Evolutionary conservation across 1,284 basidiomycete species (phyloP), one percentile per base, ranked within the genome.

Genomic region (Naganishia albida): DNA sequence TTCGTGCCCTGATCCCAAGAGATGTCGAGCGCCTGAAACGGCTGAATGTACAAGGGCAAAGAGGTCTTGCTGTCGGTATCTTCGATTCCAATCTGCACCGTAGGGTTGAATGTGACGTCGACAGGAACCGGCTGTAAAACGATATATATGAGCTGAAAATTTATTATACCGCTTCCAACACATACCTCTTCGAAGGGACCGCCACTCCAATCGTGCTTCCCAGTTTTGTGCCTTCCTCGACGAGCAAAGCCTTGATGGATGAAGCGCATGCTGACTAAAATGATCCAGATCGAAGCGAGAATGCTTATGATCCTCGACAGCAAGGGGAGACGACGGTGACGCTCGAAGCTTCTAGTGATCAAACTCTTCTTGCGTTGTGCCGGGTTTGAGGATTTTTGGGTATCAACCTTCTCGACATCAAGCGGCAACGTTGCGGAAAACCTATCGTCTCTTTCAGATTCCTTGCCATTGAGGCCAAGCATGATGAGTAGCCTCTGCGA

Each of bases 401-500:
- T 4, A 20, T 60, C 46, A 7, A 18, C 46, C 30, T 60, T 60
- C 48, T 60, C 57, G 15, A 34, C 34, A n/a, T 30, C n/a, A 2
- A 50, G 23, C 1, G 57, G 57, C 18, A 28, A 38, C 4, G 57
- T 28, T 23, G 38, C 15, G 7, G n/a, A 34, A 23, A 60, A 60
- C 28, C 57, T 48, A 8, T 50, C 20, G 46, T 60, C 57, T n/a
- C 57, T 48, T 50, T 60, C 57, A 23, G 30, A 16, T 20, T 60
- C 57, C 50, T 49, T 60, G 23, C 57, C 57, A 18, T 7, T 26
- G 1, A 50, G 57, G 20, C 57, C 57, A 23, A 60, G 46, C 57
- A 60, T 60, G 30, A 34, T 28, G 34, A n/a, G 3, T 34, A 39
- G 26, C 26, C 8, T 39, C 40, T 43, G 28, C 46, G 6, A 4